Evolutionary conservation across 768 basidiomycete genomes (phyloP).

Genomic region (Megacollybia marginata): DNA sequence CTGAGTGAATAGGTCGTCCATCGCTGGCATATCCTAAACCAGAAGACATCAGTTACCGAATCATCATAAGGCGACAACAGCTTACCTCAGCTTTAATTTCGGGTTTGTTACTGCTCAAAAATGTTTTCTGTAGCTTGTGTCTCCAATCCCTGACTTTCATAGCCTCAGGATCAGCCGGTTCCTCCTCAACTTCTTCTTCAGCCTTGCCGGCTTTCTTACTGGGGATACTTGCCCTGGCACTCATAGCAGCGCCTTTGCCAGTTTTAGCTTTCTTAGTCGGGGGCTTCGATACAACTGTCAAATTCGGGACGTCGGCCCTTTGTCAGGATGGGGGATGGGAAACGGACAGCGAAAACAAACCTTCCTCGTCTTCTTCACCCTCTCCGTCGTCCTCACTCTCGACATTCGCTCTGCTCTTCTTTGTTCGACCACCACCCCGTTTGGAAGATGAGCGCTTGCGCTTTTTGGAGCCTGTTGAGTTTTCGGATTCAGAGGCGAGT

Average conservation of each 20-base stretch:
- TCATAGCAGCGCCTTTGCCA: conserved; percentile 11
- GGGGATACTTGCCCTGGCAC: too few species aligned
- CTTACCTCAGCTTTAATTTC: conserved; percentile 60
- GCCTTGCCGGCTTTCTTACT: conserved; percentile 37
- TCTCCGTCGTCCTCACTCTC: conserved; percentile 50
- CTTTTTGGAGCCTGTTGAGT: conserved; percentile 25
- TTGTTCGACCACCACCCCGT: conserved; percentile 18
- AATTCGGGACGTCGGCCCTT: too few species aligned
- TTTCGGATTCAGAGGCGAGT: conserved; percentile 41
- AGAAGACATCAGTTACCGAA: conserved; percentile 1
- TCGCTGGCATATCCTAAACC: conserved; percentile 65
- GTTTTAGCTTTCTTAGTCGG: conserved; percentile 42
- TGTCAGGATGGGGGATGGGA: too few species aligned
- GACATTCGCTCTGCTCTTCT: conserved; percentile 10
- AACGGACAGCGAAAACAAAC: too few species aligned
- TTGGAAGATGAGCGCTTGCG: conserved; percentile 57
- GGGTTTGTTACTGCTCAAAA: conserved; percentile 59
- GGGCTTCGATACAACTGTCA: conserved; percentile 62
- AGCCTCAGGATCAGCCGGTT: conserved; percentile 64
- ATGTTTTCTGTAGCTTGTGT: conserved; percentile 84
- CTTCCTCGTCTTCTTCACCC: conserved; percentile 34
- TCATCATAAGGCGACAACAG: conserved; percentile 5
- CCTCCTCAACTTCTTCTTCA: conserved; percentile 54
- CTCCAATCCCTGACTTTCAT: conserved; percentile 82
- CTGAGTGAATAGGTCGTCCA: conserved; percentile 65